Conservation (phyloP, 257 asterid genomes). For the Salvia miltiorrhiza region DNA sequence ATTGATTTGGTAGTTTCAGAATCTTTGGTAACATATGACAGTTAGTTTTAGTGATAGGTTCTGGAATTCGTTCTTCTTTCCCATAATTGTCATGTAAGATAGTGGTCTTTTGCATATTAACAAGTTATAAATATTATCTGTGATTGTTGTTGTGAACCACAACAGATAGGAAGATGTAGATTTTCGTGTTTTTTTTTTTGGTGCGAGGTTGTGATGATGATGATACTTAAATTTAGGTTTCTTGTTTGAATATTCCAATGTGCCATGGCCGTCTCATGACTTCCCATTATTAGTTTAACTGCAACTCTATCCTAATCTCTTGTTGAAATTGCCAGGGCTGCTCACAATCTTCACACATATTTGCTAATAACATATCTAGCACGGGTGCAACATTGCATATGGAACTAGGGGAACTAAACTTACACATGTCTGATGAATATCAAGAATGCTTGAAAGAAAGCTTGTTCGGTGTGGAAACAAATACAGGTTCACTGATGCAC, state of each 20-base stretch:
- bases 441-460: slow-evolving; percentile 90
- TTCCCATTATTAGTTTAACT: slow-evolving; percentile 19
- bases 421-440: slow-evolving; percentile 94
- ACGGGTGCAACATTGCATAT: slow-evolving; percentile 61
- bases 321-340: slow-evolving; percentile 72
- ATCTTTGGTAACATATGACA: not conserved
- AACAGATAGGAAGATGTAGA: slow-evolving; percentile 1
- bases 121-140: slow-evolving; percentile 6
- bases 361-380: slow-evolving; percentile 82
- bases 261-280: too few species aligned
- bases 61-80: not conserved
- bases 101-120: not conserved
- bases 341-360: slow-evolving; percentile 79
- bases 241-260: not conserved
- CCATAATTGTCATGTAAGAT: not conserved
- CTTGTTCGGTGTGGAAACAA: slow-evolving; percentile 83
- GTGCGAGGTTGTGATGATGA: not conserved
- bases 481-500: slow-evolving; percentile 76
- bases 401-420: slow-evolving; percentile 94
- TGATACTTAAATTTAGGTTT: slow-evolving; percentile 7
- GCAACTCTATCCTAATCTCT: slow-evolving; percentile 27
- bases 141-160: slow-evolving; percentile 16
- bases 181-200: slow-evolving; percentile 11
- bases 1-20: not conserved
- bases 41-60: not conserved